Percentiles rank a stretch among this genome's conserved stretches.
Conservation (phyloP, 345 rosid genomes). For the Toxicodendron radicans region DNA sequence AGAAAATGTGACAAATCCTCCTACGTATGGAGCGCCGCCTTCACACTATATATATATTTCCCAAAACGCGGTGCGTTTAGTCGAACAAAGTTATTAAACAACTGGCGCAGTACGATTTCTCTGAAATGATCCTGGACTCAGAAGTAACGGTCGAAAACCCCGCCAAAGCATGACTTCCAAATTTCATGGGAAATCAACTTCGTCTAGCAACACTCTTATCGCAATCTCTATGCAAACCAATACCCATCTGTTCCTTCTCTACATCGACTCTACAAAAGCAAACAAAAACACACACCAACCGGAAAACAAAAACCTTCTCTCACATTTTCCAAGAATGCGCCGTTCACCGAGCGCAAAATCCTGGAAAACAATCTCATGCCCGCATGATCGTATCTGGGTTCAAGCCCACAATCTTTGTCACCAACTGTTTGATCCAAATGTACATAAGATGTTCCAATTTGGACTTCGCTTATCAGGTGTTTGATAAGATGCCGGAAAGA, state of each 20-base stretch:
- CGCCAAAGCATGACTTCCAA: constrained; percentile 40
- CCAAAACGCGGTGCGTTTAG: too few species aligned
- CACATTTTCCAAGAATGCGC: constrained; percentile 73
- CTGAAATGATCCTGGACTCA: too few species aligned
- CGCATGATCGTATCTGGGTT: constrained; percentile 76
- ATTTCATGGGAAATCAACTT: constrained; percentile 38
- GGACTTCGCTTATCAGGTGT: constrained; percentile 51
- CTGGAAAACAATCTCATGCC: constrained; percentile 81
- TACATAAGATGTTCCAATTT: constrained; percentile 51
- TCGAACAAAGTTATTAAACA: too few species aligned
- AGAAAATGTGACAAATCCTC: too few species aligned
- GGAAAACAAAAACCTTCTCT: constrained; percentile 55
- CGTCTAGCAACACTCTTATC: constrained; percentile 12
- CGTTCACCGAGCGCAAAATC: constrained; percentile 33
- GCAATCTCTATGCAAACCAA: constrained; percentile 6
- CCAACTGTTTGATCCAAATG: constrained; percentile 71
- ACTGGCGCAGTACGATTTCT: neutral
- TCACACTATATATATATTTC: too few species aligned
- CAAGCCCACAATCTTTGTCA: constrained; percentile 59
- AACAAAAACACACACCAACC: constrained; percentile 5
- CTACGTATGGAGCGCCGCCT: too few species aligned
- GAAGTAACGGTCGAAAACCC: constrained; percentile 8
- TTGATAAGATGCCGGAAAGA: constrained; percentile 57
- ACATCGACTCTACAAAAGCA: constrained; percentile 28
- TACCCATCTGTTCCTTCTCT: constrained; percentile 30